Base-by-base conservation (phyloP, 331 rosid species). In the Acacia concinna region DNA sequence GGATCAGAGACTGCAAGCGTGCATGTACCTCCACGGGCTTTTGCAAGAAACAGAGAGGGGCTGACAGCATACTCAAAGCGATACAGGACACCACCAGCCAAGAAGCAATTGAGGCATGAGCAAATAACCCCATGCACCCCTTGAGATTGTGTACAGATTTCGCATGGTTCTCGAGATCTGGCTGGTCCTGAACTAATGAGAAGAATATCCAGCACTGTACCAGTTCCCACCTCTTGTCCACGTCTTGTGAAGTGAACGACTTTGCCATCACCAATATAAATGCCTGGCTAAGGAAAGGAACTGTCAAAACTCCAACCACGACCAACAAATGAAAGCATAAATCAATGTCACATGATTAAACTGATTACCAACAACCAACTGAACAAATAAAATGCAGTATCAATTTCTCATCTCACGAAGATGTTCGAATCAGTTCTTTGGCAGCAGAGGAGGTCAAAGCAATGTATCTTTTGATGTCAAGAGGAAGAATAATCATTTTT, bases 211-310 rank as follows among this genome's bases (percentile, higher is more conserved):
- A 93, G 82, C 79, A 87, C 85, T 1, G 99, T 91, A 34, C 99
- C 99, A 2, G 98, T 93, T 75, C 98, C 98, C 7, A 95, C 97
- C 90, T 93, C 99, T 86, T 90, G 99, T 34, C 97, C 99, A n/a
- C 86, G 89, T 68, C 99, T 88, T 32, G 99, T 93, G 74, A 95
- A 95, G 87, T 95, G 99, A 80, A 95, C 71, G 66, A 95, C 98
- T 81, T 73, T 91, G 84, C 85, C 87, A 71, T 91, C 90, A 1
- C 97, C 99, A 5, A 91, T 68, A 71, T 85, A 95, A 72, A 95
- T 91, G 34, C 99, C 99, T 95, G 87, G 23, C 38, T 13, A 74
- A 35, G 3, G 66, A 25, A 63, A 74, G 32, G 46, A 51, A 68
- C 52, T n/a, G 52, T 75, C 73, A 68, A 4, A 38, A 74, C 30